Percentiles rank a stretch among this genome's conserved stretches.
Evolutionary conservation across 257 asterid genomes (phyloP).

Genomic region (Solanum boliviense): DNA sequence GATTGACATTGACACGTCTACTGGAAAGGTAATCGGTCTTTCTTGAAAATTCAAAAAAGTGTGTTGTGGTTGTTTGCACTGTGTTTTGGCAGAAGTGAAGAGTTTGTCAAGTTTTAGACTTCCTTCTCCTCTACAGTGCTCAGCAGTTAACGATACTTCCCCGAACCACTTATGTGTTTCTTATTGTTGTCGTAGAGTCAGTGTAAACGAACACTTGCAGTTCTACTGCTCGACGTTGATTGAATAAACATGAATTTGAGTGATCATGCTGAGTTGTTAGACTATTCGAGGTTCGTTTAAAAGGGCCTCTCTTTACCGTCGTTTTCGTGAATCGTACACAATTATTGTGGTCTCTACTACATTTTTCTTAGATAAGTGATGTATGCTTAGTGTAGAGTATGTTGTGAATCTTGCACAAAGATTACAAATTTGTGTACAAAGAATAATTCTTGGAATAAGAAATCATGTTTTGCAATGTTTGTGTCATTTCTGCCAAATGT

Average conservation of each 20-base stretch:
- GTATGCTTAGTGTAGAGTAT: neutral
- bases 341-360: neutral
- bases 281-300: neutral
- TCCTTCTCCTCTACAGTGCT: neutral
- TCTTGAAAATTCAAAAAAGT: slow-evolving; percentile 33
- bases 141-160: neutral
- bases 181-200: neutral
- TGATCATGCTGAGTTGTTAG: neutral
- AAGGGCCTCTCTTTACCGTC: neutral
- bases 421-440: neutral
- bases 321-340: neutral
- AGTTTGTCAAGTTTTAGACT: neutral
- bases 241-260: neutral
- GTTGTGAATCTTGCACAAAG: neutral
- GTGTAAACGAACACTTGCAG: neutral
- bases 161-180: neutral
- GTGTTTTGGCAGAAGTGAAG: neutral
- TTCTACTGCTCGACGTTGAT: neutral
- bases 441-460: neutral
- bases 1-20: slow-evolving; percentile 72
- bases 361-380: neutral
- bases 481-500: neutral
- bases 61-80: neutral
- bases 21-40: slow-evolving; percentile 83
- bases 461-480: neutral